phyloP scores from a whole-genome alignment of 2,329 filamentous ascomycete species.

The Epichloe glyceriae region DNA sequence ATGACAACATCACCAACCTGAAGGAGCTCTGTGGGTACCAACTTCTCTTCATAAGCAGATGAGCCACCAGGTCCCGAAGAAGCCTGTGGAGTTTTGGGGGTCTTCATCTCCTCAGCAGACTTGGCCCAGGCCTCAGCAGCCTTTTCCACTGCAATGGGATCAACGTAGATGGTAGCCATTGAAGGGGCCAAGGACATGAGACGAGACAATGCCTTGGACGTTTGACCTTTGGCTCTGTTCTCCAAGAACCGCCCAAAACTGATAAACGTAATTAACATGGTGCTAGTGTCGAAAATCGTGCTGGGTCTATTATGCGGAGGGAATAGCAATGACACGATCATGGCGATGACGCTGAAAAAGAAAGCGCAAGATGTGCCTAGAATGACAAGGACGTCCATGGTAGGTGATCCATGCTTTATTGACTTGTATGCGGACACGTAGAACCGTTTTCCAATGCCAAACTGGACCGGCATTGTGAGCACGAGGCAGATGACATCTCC shows the following conservation, averaged over 20 bases:
- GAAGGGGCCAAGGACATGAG: conserved; percentile 94
- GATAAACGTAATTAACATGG: conserved; percentile 96
- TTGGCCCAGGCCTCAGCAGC: conserved; percentile 62
- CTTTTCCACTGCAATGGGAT: conserved; percentile 88
- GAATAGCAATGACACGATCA: conserved; percentile 68
- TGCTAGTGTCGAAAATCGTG: conserved; percentile 94
- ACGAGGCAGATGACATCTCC: conserved; percentile 74
- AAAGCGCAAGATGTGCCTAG: conserved; percentile 91
- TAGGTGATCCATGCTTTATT: conserved; percentile 77
- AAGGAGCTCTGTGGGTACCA: conserved; percentile 88
- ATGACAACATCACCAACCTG: conserved; percentile 90
- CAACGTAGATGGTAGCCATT: conserved; percentile 92
- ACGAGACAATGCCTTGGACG: conserved; percentile 80
- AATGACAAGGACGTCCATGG: conserved; percentile 95
- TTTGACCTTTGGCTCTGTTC: conserved; percentile 91
- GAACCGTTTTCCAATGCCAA: conserved; percentile 89
- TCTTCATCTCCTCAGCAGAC: conserved; percentile 18
- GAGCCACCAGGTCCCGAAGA: conserved; percentile 29
- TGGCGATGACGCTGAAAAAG: conserved; percentile 83
- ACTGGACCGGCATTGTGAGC: conserved; percentile 88
- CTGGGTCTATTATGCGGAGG: conserved; percentile 67
- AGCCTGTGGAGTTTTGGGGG: conserved; percentile 28
- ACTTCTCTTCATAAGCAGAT: conserved; percentile 60
- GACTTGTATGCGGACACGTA: conserved; percentile 92
- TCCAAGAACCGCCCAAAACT: conserved; percentile 83